Conservation (phyloP, 2,329 filamentous ascomycete species). For the Stemphylium beticola region DNA sequence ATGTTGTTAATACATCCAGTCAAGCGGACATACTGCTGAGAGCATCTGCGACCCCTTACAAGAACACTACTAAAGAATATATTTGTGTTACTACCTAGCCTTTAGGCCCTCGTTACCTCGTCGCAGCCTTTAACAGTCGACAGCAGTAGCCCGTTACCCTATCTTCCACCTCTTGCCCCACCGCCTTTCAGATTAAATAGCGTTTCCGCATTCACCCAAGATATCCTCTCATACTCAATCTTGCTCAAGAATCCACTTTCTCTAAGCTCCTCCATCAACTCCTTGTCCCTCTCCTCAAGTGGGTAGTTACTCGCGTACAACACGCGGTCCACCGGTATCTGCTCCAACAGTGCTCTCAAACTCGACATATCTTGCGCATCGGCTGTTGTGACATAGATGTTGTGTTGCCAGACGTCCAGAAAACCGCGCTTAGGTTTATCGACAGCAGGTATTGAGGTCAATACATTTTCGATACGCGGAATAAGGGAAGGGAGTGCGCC, state of each 20-base stretch:
- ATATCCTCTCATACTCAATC: conserved; percentile 58
- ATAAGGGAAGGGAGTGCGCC: conserved; percentile 63
- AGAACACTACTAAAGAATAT: no score
- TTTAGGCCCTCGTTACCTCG: no score
- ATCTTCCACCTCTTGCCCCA: neutral
- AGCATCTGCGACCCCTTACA: no score
- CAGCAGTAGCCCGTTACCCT: neutral
- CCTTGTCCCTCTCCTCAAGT: conserved; percentile 57
- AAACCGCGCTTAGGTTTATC: conserved; percentile 46
- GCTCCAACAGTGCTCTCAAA: conserved; percentile 54
- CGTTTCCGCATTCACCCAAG: conserved; percentile 58
- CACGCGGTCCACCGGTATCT: conserved; percentile 58
- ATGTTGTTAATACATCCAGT: no score
- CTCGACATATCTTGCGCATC: conserved; percentile 59
- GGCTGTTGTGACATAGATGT: conserved; percentile 64
- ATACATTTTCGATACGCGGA: conserved; percentile 51
- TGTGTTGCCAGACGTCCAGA: conserved; percentile 60
- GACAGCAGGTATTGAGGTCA: conserved; percentile 24
- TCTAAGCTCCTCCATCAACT: conserved; percentile 57
- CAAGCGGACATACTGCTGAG: no score
- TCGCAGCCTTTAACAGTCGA: neutral
- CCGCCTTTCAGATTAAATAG: conserved; percentile 26
- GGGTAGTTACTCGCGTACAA: conserved; percentile 66
- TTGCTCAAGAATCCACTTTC: conserved; percentile 57
- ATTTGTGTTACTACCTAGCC: no score